Evolutionary conservation across 495 filamentous ascomycete genomes (phyloP).

Genomic region (Astrothelium subdiscretum): DNA sequence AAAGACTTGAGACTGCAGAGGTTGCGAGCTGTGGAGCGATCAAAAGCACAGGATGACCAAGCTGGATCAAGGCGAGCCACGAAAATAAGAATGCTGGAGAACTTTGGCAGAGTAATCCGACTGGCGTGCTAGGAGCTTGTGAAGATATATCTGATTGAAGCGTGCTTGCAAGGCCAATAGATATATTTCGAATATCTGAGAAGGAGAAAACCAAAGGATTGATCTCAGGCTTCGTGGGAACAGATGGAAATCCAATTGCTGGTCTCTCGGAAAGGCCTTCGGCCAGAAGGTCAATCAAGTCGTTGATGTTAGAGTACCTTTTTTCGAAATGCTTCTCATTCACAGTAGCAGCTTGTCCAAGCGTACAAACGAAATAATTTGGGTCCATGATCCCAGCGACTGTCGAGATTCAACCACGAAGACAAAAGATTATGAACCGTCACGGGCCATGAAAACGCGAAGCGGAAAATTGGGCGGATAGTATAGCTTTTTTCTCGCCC

Average conservation of each 20-base stretch:
- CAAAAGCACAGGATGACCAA: constrained; percentile 38
- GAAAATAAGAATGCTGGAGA: constrained; percentile 37
- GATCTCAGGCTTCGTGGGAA: not conserved
- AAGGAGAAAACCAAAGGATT: constrained; percentile 23
- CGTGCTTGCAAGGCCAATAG: constrained; percentile 5
- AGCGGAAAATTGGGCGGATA: too few relatives aligned
- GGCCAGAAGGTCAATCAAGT: constrained; percentile 36
- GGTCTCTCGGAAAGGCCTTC: constrained; percentile 17
- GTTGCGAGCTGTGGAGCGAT: constrained; percentile 43
- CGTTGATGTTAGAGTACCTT: constrained; percentile 32
- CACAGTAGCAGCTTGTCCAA: constrained; percentile 34
- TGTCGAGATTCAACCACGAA: too few relatives aligned
- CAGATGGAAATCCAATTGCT: constrained; percentile 34
- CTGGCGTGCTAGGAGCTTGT: constrained; percentile 8
- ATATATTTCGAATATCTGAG: constrained; percentile 11
- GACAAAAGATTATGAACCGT: too few relatives aligned
- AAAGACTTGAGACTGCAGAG: constrained; percentile 35
- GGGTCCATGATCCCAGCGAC: not conserved
- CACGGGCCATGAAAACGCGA: too few relatives aligned
- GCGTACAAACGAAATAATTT: constrained; percentile 42
- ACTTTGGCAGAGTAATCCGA: constrained; percentile 40
- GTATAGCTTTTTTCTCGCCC: too few relatives aligned
- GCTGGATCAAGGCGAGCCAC: constrained; percentile 41
- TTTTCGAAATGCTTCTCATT: constrained; percentile 15
- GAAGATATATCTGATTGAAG: not conserved